These are phyloP conservation scores for Porphyrellus sp. DNA, from an alignment of 1,284 basidiomycete species.

Conservation along the genomic window DNA sequence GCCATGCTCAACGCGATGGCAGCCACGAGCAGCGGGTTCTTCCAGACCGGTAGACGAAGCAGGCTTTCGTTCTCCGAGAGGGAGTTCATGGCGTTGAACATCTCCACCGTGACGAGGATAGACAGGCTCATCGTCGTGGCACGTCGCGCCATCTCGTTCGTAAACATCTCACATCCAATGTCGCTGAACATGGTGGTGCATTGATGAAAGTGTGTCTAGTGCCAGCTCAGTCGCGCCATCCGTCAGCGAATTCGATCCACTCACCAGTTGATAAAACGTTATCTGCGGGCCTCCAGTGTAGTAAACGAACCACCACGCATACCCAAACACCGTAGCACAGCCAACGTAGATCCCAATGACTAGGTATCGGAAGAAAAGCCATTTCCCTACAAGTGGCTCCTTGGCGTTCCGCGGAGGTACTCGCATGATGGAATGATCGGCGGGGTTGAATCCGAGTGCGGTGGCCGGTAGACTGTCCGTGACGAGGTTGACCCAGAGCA, in stretches of 20 bases:
- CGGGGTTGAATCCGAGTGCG: conserved; percentile 97
- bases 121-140: conserved; percentile 96
- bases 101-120: conserved; percentile 92
- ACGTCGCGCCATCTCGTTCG: conserved; percentile 76
- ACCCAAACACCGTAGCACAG: conserved; percentile 91
- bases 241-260: conserved; percentile 33
- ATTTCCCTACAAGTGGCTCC: conserved; percentile 88
- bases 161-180: conserved; percentile 94
- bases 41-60: conserved; percentile 86
- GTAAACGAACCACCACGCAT: conserved; percentile 98
- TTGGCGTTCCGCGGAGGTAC: conserved; percentile 84
- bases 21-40: conserved; percentile 87
- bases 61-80: conserved; percentile 97
- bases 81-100: conserved; percentile 99
- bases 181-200: conserved; percentile 80
- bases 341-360: conserved; percentile 94
- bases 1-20: conserved; percentile 89
- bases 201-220: conserved; percentile 90
- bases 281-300: conserved; percentile 91
- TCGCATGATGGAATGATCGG: conserved; percentile 95
- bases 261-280: conserved; percentile 85
- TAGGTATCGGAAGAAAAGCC: conserved; percentile 96
- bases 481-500: conserved; percentile 96
- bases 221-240: conserved; percentile 12
- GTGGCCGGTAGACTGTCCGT: conserved; percentile 96